A percentile compares a stretch with the other conserved stretches of the same genome.
Evolutionary conservation across 1,284 basidiomycete genomes (phyloP).

Genomic region (Athelia psychrophila): DNA sequence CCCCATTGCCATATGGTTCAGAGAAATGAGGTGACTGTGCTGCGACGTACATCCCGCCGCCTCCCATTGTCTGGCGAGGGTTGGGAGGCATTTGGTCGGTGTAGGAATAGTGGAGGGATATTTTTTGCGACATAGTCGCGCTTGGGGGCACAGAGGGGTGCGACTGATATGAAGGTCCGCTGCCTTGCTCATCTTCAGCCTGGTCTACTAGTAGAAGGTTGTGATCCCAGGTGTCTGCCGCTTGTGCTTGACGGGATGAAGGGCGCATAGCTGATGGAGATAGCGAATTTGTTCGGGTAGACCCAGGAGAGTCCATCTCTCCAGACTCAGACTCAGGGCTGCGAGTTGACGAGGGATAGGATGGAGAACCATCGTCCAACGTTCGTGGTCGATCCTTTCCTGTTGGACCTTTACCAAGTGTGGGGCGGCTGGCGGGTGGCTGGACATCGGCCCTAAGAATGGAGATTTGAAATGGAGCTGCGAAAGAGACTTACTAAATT

Average conservation of each 20-base stretch:
- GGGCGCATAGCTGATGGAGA: conserved; percentile 32
- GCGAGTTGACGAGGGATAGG: conserved; percentile 29
- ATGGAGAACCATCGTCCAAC: conserved; percentile 24
- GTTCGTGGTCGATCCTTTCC: conserved; percentile 75
- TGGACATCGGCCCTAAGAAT: too few species aligned
- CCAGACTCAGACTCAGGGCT: conserved; percentile 29
- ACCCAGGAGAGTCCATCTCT: conserved; percentile 28
- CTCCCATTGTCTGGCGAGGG: not conserved
- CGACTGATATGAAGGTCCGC: not conserved
- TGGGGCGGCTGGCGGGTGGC: conserved; percentile 68
- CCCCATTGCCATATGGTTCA: conserved; percentile 31
- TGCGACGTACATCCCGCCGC: not conserved
- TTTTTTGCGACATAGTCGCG: not conserved
- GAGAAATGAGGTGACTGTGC: conserved; percentile 10
- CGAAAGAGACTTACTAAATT: conserved; percentile 36
- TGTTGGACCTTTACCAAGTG: conserved; percentile 78
- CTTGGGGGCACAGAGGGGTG: not conserved
- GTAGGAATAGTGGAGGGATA: not conserved
- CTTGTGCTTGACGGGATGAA: conserved; percentile 15
- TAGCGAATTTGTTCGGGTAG: conserved; percentile 16
- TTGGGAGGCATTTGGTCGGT: not conserved
- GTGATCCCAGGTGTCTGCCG: not conserved
- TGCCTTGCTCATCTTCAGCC: not conserved
- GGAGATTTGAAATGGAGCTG: too few species aligned
- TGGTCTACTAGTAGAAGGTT: not conserved